phyloP scores from a whole-genome alignment of 2,329 filamentous ascomycete genomes.

The Aplosporella prunicola region DNA sequence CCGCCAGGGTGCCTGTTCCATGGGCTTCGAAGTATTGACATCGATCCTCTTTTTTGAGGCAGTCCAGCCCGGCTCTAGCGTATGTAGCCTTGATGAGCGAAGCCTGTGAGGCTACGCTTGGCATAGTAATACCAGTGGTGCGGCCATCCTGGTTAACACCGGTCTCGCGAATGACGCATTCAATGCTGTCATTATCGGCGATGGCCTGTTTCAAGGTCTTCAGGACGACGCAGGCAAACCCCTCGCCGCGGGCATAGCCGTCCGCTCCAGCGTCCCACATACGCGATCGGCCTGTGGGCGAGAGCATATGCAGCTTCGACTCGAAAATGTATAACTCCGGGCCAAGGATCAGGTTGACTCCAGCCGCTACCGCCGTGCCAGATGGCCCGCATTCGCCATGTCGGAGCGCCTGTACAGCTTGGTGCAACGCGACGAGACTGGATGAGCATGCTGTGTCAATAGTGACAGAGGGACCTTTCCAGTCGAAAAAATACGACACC shows the following conservation, averaged over 20 bases:
- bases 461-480: conserved; percentile 19
- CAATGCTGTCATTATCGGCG: conserved; percentile 32
- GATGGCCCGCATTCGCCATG: conserved; percentile 1
- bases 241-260: conserved; percentile 27
- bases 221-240: conserved; percentile 38
- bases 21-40: conserved; percentile 29
- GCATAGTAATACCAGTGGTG: conserved; percentile 21
- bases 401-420: conserved; percentile 11
- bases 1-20: conserved; percentile 13
- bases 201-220: conserved; percentile 41
- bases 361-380: background rate
- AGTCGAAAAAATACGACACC: conserved; percentile 21
- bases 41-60: conserved; percentile 11
- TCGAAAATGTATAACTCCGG: background rate
- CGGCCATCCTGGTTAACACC: conserved; percentile 26
- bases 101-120: conserved; percentile 19
- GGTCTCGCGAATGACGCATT: conserved; percentile 23
- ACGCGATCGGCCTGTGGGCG: conserved; percentile 13
- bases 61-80: conserved; percentile 23
- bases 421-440: conserved; percentile 15
- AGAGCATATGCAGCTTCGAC: conserved; percentile 14
- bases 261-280: conserved; percentile 16
- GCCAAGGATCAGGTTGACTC: conserved; percentile 3
- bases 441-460: conserved; percentile 23
- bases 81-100: conserved; percentile 26